A percentile compares a stretch with the other conserved stretches of the same genome.
Evolutionary conservation across 2,329 filamentous ascomycete species (phyloP).

Genomic region (Neopestalotiopsis sp.): DNA sequence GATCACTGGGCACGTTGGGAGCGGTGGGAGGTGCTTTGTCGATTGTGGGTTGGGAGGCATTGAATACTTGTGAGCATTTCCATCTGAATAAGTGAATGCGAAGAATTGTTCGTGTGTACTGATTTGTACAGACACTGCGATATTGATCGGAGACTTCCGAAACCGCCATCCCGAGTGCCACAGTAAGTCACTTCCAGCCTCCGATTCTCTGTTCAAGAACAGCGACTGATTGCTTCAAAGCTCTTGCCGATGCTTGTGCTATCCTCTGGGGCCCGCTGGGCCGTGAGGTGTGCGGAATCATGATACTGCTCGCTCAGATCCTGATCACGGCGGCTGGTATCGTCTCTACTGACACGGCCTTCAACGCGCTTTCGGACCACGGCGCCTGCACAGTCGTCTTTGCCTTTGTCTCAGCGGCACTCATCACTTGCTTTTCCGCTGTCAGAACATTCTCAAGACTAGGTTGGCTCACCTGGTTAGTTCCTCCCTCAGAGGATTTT

Average conservation of each 20-base stretch:
- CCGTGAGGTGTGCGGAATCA: conserved; percentile 30
- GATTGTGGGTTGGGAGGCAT: conserved; percentile 30
- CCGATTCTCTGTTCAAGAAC: too few species aligned
- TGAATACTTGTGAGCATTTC: conserved; percentile 37
- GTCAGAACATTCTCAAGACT: conserved; percentile 27
- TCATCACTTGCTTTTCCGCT: conserved; percentile 29
- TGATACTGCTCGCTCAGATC: conserved; percentile 32
- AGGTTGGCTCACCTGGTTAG: conserved; percentile 42
- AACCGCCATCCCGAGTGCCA: conserved; percentile 33
- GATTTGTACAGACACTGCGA: conserved; percentile 26
- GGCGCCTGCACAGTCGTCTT: conserved; percentile 32
- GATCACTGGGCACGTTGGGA: conserved; percentile 26
- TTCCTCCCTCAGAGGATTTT: neutral
- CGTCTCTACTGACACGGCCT: conserved; percentile 27
- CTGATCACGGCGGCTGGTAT: conserved; percentile 31
- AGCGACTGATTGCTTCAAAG: too few species aligned
- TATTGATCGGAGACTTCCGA: conserved; percentile 32
- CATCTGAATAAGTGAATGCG: too few species aligned
- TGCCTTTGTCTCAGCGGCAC: conserved; percentile 29
- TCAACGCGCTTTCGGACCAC: conserved; percentile 35
- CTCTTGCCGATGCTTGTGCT: conserved; percentile 31
- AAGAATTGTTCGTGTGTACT: neutral
- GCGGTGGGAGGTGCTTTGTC: conserved; percentile 41
- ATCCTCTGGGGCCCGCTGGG: conserved; percentile 31
- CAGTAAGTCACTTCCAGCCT: conserved; percentile 18